These are phyloP conservation scores for Ophiostoma australiae DNA, from an alignment of 2,329 filamentous ascomycete genomes.

Conservation along the genomic window DNA sequence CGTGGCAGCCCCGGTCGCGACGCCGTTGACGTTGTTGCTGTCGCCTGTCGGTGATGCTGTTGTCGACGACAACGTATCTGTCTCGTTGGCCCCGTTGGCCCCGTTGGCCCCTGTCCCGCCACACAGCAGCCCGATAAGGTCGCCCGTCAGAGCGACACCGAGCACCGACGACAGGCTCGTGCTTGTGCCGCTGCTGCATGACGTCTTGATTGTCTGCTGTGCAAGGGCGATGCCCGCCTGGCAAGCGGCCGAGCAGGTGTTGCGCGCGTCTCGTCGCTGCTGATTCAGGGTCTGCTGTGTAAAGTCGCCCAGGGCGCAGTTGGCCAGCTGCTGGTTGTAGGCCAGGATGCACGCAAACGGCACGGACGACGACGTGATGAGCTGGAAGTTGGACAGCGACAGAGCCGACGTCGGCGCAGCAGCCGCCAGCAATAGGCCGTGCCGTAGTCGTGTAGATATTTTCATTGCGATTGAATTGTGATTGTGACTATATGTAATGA, in stretches of 20 bases:
- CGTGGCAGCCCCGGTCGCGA: not conserved
- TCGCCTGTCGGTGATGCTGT: not conserved
- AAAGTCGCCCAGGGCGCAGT: constrained; percentile 39
- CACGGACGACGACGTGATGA: constrained; percentile 37
- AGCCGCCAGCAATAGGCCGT: not conserved
- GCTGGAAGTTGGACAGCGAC: constrained; percentile 40
- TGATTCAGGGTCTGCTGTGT: not conserved
- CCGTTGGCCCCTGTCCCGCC: constrained; percentile 7
- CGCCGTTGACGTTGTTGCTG: not conserved
- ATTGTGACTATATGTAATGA: not conserved
- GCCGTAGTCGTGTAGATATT: not conserved
- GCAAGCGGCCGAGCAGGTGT: constrained; percentile 39
- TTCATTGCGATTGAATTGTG: not conserved
- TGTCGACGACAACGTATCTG: not conserved
- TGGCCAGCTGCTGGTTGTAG: constrained; percentile 41
- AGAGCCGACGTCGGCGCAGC: constrained; percentile 31
- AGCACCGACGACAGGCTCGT: constrained; percentile 41
- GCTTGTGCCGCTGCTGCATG: constrained; percentile 55
- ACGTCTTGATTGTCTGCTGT: constrained; percentile 63
- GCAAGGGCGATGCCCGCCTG: constrained; percentile 63
- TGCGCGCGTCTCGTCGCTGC: constrained; percentile 25
- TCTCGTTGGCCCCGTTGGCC: not conserved
- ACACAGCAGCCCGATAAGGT: constrained; percentile 39
- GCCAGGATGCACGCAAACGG: constrained; percentile 39
- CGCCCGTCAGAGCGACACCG: constrained; percentile 36